A percentile compares a stretch with the other conserved stretches of the same genome.
phyloP scores from a whole-genome alignment of 1,284 basidiomycete genomes.

The Termitomyces sp. region DNA sequence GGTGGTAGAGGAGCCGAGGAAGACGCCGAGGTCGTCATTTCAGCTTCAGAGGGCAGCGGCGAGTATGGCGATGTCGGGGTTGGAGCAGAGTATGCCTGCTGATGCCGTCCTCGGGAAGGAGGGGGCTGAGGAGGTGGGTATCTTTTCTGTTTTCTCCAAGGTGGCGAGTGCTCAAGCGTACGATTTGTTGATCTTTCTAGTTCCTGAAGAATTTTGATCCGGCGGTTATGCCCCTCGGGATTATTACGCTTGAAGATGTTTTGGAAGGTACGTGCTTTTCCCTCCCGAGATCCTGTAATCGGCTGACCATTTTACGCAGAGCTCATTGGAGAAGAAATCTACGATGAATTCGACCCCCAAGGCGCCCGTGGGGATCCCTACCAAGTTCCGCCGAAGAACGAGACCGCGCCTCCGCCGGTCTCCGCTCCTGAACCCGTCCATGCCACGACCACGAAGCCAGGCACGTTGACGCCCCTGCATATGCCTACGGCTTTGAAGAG shows the following conservation, averaged over 20 bases:
- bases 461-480: slow-evolving; percentile 22
- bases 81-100: slow-evolving; percentile 80
- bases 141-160: not conserved
- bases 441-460: not conserved
- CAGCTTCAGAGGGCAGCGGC: slow-evolving; percentile 33
- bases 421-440: not conserved
- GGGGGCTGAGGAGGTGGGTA: slow-evolving; percentile 58
- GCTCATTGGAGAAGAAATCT: slow-evolving; percentile 86
- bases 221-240: slow-evolving; percentile 77
- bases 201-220: slow-evolving; percentile 74
- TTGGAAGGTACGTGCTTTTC: slow-evolving; percentile 63
- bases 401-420: slow-evolving; percentile 15
- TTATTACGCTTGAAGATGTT: slow-evolving; percentile 92
- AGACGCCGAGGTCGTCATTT: slow-evolving; percentile 31
- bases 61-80: slow-evolving; percentile 35
- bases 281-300: not conserved
- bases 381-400: slow-evolving; percentile 41
- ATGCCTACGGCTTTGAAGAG: slow-evolving; percentile 44
- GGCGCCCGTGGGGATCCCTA: slow-evolving; percentile 61
- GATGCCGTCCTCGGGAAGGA: slow-evolving; percentile 74
- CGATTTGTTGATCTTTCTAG: slow-evolving; percentile 24
- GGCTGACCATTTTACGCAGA: slow-evolving; percentile 40
- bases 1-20: slow-evolving; percentile 14
- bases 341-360: slow-evolving; percentile 79
- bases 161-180: not conserved